Evolutionary conservation across 2,329 filamentous ascomycete species (phyloP).

Genomic region (Zymoseptoria passerinii): DNA sequence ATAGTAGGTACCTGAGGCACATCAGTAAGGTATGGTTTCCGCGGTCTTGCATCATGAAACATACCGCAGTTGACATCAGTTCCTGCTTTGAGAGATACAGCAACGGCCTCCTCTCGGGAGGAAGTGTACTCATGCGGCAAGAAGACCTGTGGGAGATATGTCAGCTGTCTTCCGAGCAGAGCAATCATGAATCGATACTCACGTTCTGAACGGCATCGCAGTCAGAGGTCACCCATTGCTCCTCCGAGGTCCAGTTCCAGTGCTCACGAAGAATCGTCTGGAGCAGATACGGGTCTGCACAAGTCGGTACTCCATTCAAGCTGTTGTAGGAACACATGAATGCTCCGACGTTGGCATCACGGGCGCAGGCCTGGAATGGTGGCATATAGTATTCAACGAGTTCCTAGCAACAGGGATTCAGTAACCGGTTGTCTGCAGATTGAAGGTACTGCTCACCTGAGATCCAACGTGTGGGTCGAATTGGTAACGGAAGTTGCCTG

Average conservation of each 20-base stretch:
- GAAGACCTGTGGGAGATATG: constrained; percentile 41
- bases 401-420: constrained; percentile 54
- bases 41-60: not conserved
- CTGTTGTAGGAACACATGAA: constrained; percentile 51
- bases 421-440: constrained; percentile 44
- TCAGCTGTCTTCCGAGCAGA: not conserved
- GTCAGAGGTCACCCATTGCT: constrained; percentile 57
- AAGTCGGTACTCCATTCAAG: constrained; percentile 58
- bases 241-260: constrained; percentile 55
- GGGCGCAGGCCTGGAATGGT: constrained; percentile 49
- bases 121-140: constrained; percentile 39
- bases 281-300: constrained; percentile 54
- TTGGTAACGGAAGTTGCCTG: constrained; percentile 33
- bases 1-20: constrained; percentile 34
- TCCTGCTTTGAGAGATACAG: constrained; percentile 43
- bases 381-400: constrained; percentile 60
- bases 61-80: constrained; percentile 46
- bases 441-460: constrained; percentile 31
- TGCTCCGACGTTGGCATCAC: constrained; percentile 38
- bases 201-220: constrained; percentile 50
- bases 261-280: constrained; percentile 55
- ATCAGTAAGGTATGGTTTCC: not conserved
- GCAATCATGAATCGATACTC: not conserved
- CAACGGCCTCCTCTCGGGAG: constrained; percentile 40
- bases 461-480: constrained; percentile 50